Percentiles rank a stretch among this genome's conserved stretches.
These are phyloP conservation scores for Phaffia rhodozyma DNA, from an alignment of 1,284 basidiomycete species.

Conservation along the genomic window DNA sequence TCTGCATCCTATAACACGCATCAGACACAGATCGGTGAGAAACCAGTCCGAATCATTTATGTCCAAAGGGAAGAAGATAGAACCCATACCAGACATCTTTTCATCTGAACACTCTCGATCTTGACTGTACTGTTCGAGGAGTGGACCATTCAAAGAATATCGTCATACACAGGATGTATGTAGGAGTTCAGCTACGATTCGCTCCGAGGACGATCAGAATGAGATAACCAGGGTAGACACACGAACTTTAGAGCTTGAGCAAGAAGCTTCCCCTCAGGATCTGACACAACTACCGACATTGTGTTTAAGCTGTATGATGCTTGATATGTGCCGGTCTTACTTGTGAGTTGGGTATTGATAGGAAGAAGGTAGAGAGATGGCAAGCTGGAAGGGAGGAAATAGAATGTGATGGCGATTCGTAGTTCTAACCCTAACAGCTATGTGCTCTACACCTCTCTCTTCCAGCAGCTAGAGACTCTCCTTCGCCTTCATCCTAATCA, in stretches of 20 bases:
- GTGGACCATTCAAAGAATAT: not conserved
- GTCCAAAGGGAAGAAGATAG: not conserved
- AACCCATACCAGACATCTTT: conserved; percentile 65
- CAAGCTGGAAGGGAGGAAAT: not conserved
- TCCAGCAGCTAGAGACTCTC: conserved; percentile 2
- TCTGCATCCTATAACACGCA: conserved; percentile 58
- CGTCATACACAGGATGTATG: too few relatives aligned
- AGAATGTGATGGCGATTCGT: not conserved
- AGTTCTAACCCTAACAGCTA: not conserved
- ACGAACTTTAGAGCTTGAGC: conserved; percentile 54
- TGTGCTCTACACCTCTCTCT: not conserved
- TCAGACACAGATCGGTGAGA: too few relatives aligned
- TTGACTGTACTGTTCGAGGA: conserved; percentile 55
- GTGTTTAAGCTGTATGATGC: not conserved
- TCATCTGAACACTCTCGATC: conserved; percentile 87
- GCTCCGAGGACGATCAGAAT: not conserved
- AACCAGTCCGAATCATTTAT: not conserved
- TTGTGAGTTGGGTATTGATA: not conserved
- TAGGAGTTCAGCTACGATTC: not conserved
- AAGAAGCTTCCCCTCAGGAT: conserved; percentile 51
- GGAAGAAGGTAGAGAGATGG: not conserved
- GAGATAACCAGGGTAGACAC: not conserved
- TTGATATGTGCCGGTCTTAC: too few relatives aligned
- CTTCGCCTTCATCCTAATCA: too few relatives aligned
- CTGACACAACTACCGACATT: conserved; percentile 4